Base-by-base conservation (phyloP, 1,139 yeast species). In the Diutina pseudorugosa region DNA sequence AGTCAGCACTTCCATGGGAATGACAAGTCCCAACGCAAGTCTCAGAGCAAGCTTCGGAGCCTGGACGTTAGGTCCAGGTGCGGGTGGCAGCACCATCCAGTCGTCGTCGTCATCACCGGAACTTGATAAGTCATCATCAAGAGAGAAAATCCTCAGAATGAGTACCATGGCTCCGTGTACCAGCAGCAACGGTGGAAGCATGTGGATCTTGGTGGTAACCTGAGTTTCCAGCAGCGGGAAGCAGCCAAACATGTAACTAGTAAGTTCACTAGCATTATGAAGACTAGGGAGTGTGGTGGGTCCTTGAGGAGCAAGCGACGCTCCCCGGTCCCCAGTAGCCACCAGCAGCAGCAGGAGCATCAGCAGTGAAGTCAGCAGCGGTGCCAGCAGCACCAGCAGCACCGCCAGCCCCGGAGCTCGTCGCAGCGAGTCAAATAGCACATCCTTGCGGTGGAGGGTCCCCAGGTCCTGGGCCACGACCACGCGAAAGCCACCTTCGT, bases 241-340 rank as follows among this genome's bases (percentile, higher is more conserved):
- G 0, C 83, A 83, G 5, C 84, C 84, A 62, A 78, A 79, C 77
- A 78, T 76, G 57, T 71, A 76, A 55, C 76, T 76, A 50, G 75
- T 70, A 41, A 79, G 60, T 55, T 79, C 83, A 53, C 67, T 65
- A 11, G 65, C 57, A n/a, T 8, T 4, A 14, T 25, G 49, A 16
- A 45, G 49, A n/a, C 23, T 16, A 4, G 49, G 40, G 14, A 45
- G 23, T 7, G 49, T 45, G n/a, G 40, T 27, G 14, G 25, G 45
- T 7, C 45, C 45, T 20, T 6, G 42, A 7, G 42, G 42, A n/a
- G 42, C 5, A 4, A 18, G 42, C 11, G n/a, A n/a, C n/a, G n/a
- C n/a, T n/a, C n/a, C n/a, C n/a, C n/a, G n/a, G n/a, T n/a, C n/a
- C n/a, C n/a, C n/a, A n/a, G n/a, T n/a, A n/a, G n/a, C n/a, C n/a